Conservation (phyloP, 1,284 basidiomycete genomes). For the Puccinia polysora region DNA sequence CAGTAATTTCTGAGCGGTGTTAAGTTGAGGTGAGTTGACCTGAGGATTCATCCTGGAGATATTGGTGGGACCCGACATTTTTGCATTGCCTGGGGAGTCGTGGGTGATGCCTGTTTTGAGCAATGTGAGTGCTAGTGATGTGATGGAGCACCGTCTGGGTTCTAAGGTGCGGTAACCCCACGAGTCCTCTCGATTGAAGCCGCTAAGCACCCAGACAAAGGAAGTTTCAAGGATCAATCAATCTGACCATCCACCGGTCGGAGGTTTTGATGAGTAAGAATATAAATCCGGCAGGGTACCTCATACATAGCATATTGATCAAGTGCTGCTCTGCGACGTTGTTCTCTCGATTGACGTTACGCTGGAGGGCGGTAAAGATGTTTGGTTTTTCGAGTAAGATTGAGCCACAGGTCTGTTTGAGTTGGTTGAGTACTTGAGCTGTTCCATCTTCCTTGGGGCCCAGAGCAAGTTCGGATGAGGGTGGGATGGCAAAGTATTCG, state of each 20-base stretch:
- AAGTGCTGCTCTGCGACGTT: conserved; percentile 98
- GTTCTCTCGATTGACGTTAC: conserved; percentile 99
- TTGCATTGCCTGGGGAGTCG: conserved; percentile 52
- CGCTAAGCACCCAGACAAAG: conserved; percentile 60
- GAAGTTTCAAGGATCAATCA: no score
- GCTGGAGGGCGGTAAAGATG: conserved; percentile 95
- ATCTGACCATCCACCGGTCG: no score
- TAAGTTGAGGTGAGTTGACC: conserved; percentile 86
- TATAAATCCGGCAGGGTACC: no score
- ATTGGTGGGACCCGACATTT: conserved; percentile 47
- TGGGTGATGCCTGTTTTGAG: conserved; percentile 95
- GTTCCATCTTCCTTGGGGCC: conserved; percentile 59
- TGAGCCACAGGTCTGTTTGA: conserved; percentile 78
- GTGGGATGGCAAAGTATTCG: conserved; percentile 94
- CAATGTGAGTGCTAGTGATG: conserved; percentile 91
- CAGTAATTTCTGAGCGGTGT: conserved; percentile 92
- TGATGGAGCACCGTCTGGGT: conserved; percentile 92
- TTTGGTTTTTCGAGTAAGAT: conserved; percentile 80
- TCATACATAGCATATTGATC: conserved; percentile 99
- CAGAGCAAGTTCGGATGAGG: conserved; percentile 56
- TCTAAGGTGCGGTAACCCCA: conserved; percentile 97
- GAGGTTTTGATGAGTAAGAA: conserved; percentile 5
- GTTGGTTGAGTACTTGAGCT: conserved; percentile 68
- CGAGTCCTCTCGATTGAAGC: conserved; percentile 89
- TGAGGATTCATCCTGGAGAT: conserved; percentile 59